These are phyloP conservation scores for Cylindrotheca closterium DNA, from an alignment of 108 stramenopile genomes.

Conservation along the genomic window DNA sequence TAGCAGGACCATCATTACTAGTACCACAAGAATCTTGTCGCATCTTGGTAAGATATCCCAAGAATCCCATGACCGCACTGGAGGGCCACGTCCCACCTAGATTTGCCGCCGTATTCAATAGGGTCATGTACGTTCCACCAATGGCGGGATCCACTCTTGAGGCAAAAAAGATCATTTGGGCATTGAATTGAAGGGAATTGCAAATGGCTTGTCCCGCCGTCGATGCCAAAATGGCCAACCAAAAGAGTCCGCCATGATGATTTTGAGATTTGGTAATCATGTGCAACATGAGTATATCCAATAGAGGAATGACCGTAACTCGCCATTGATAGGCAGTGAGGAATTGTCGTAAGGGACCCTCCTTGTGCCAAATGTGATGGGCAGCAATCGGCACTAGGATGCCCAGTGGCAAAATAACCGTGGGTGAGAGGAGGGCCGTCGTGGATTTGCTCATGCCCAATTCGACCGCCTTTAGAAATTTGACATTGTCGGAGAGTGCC, in stretches of 20 bases:
- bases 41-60: conserved; percentile 44
- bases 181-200: conserved; percentile 91
- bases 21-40: conserved; percentile 19
- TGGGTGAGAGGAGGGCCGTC: conserved; percentile 80
- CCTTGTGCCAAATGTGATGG: conserved; percentile 69
- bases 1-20: conserved; percentile 1
- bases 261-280: conserved; percentile 28
- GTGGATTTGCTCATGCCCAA: conserved; percentile 83
- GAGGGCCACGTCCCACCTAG: conserved; percentile 93
- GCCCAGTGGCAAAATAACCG: conserved; percentile 83
- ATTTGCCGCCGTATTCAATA: conserved; percentile 96
- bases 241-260: conserved; percentile 49
- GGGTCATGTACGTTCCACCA: conserved; percentile 99
- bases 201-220: conserved; percentile 90
- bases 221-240: conserved; percentile 66
- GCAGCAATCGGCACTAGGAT: conserved; percentile 80
- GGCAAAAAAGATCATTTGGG: conserved; percentile 99
- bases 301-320: conserved; percentile 74
- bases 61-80: conserved; percentile 76
- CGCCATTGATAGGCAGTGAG: conserved; percentile 79
- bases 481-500: conserved; percentile 86
- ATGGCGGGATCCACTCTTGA: conserved; percentile 95
- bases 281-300: conserved; percentile 77
- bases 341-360: conserved; percentile 76
- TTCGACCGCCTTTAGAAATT: conserved; percentile 88